Base-by-base conservation (phyloP, 1,284 basidiomycete genomes). In the Apiotrichum porosum region DNA sequence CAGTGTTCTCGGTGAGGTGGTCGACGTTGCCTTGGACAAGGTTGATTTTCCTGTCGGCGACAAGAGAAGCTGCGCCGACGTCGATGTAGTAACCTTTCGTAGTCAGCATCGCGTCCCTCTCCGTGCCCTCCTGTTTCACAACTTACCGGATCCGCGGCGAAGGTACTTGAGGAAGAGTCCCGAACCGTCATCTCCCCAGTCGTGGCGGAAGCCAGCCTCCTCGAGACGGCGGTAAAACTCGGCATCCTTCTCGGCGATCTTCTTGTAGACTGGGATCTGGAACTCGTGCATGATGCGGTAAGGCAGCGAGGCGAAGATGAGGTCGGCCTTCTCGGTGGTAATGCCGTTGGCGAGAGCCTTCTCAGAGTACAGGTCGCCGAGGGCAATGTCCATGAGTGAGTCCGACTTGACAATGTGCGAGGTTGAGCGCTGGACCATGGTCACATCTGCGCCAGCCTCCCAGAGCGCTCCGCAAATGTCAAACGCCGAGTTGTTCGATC, bases 331-430 rank as follows among this genome's bases (percentile, higher is more conserved):
- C 2, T 78, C 77, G 58, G 76, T 77, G 40, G 59, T 74, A 19
- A 81, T 47, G 17, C 76, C 62, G 56, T 81, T 80, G 52, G 81
- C 79, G 22, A 81, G 49, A 12, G 76, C 62, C 56, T 81, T 79
- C 56, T 81, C 80, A 21, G 63, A 75, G 71, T 81, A 86, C 5
- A 79, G 54, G 4, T 73, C 81, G 49, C 60, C 47, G 44, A 59
- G 65, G 19, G 63, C 68, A 41, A 75, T 72, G 48, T 79, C 77
- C 31, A 69, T 58, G 17, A 71, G 67, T 33, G 78, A 69, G 49
- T 56, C 37, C 36, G 56, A 50, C 38, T 75, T 79, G 12, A 85
- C 56, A 22, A 66, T 47, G 51, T 60, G 60, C 19, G 53, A 51
- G 35, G 81, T 78, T 4, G 73, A 75, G 50, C 84, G 75, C 6